Conservation (phyloP, 495 filamentous ascomycete genomes). For the Penicillium parvum region DNA sequence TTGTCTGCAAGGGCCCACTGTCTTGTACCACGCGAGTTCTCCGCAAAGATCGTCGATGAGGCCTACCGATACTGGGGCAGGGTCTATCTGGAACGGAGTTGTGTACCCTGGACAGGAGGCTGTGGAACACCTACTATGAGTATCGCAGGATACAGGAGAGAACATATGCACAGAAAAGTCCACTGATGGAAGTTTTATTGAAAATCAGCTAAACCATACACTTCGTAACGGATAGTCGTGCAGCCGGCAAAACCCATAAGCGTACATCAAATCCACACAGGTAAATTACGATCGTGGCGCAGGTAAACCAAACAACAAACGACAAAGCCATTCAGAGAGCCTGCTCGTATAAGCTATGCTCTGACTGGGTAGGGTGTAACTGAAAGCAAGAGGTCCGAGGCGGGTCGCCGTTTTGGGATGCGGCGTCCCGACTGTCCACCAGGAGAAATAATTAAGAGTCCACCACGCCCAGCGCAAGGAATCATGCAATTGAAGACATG, state of each 20-base stretch:
- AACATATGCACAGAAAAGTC: not conserved
- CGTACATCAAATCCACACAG: constrained; percentile 1
- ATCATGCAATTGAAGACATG: constrained; percentile 20
- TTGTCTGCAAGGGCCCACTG: not conserved
- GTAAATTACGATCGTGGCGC: not conserved
- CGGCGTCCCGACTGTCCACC: constrained; percentile 3
- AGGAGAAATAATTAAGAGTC: constrained; percentile 12
- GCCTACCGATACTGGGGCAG: too few species aligned
- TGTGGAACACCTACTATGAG: not conserved
- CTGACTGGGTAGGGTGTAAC: not conserved
- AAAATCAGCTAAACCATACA: constrained; percentile 7
- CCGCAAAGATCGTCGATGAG: constrained; percentile 2
- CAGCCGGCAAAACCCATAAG: not conserved
- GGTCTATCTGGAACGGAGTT: too few species aligned
- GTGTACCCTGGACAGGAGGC: too few species aligned
- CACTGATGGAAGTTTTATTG: not conserved
- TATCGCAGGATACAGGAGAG: not conserved
- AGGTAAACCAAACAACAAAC: not conserved
- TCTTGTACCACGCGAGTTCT: not conserved
- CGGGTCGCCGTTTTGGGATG: too few species aligned
- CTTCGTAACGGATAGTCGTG: constrained; percentile 1
- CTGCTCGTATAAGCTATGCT: not conserved
- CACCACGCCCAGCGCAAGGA: constrained; percentile 22
- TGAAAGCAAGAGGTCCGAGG: too few species aligned
- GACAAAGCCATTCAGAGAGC: not conserved